phyloP scores from a whole-genome alignment of 2,329 filamentous ascomycete genomes.

The Harringtonia aguacate region DNA sequence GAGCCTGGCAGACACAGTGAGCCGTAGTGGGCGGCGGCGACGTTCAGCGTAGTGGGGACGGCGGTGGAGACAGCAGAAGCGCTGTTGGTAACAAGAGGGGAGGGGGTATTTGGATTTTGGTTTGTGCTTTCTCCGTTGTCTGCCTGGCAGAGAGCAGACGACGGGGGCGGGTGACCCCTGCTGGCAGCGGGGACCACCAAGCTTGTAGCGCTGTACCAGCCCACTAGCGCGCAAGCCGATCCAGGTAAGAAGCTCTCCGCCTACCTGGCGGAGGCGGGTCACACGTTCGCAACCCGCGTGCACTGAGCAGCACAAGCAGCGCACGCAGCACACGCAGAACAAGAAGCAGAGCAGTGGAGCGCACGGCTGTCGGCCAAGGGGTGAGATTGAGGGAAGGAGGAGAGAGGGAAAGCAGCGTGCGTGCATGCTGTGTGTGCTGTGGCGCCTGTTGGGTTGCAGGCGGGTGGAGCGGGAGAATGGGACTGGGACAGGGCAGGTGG shows the following conservation, averaged over 20 bases:
- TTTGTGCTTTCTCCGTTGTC: conserved; percentile 1
- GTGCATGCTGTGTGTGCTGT: neutral
- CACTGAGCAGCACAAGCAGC: too few species aligned
- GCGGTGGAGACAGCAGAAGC: neutral
- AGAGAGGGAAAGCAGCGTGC: too few species aligned
- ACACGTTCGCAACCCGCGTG: too few species aligned
- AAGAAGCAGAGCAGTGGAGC: too few species aligned
- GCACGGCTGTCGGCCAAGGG: too few species aligned
- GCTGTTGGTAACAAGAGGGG: conserved; percentile 5
- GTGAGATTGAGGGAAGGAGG: too few species aligned
- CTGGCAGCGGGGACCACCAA: conserved; percentile 9
- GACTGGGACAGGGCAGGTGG: neutral
- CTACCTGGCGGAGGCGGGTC: conserved; percentile 7
- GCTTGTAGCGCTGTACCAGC: conserved; percentile 11
- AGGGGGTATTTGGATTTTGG: conserved; percentile 4
- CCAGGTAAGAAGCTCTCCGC: neutral
- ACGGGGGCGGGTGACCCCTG: conserved; percentile 10
- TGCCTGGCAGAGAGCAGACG: conserved; percentile 2
- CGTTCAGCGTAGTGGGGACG: neutral
- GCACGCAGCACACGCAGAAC: too few species aligned
- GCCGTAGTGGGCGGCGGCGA: neutral
- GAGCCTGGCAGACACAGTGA: neutral
- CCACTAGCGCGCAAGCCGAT: conserved; percentile 6
- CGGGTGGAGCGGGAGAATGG: neutral
- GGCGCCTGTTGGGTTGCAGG: conserved; percentile 1